These are phyloP conservation scores for Xylaria palmicola DNA, from an alignment of 495 filamentous ascomycete genomes.

Conservation along the genomic window DNA sequence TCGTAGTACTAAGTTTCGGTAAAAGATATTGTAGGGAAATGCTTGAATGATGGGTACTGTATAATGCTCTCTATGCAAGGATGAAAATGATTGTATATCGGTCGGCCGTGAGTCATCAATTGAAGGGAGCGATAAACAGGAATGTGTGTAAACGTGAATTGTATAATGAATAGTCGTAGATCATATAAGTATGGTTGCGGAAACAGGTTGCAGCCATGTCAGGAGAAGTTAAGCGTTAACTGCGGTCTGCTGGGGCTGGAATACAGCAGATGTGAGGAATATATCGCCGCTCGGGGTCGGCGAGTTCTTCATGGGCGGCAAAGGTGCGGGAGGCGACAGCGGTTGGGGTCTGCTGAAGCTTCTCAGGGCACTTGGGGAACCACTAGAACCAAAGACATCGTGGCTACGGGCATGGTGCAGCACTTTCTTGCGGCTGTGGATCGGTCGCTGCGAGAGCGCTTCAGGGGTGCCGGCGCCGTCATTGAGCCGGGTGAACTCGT, in stretches of 20 bases:
- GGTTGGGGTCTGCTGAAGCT: conserved; percentile 21
- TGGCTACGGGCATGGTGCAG: conserved; percentile 42
- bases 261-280: conserved; percentile 47
- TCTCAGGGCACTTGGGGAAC: conserved; percentile 20
- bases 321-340: conserved; percentile 25
- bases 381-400: conserved; percentile 34
- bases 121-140: conserved; percentile 19
- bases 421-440: conserved; percentile 26
- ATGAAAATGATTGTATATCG: conserved; percentile 26
- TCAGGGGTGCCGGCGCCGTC: conserved; percentile 22
- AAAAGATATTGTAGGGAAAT: conserved; percentile 16
- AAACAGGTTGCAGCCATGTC: conserved; percentile 1
- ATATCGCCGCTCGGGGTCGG: conserved; percentile 27
- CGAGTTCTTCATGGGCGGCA: conserved; percentile 30
- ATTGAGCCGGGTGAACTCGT: conserved; percentile 53
- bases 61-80: conserved; percentile 12
- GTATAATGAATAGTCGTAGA: conserved; percentile 11
- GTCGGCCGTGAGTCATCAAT: conserved; percentile 35
- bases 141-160: conserved; percentile 19
- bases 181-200: conserved; percentile 8
- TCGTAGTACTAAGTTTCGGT: no score
- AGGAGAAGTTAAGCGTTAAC: not conserved
- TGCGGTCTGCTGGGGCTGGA: conserved; percentile 27
- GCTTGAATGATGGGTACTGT: conserved; percentile 12
- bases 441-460: not conserved